phyloP scores from a whole-genome alignment of 495 filamentous ascomycete species.

The Hypoxylon fuscum region DNA sequence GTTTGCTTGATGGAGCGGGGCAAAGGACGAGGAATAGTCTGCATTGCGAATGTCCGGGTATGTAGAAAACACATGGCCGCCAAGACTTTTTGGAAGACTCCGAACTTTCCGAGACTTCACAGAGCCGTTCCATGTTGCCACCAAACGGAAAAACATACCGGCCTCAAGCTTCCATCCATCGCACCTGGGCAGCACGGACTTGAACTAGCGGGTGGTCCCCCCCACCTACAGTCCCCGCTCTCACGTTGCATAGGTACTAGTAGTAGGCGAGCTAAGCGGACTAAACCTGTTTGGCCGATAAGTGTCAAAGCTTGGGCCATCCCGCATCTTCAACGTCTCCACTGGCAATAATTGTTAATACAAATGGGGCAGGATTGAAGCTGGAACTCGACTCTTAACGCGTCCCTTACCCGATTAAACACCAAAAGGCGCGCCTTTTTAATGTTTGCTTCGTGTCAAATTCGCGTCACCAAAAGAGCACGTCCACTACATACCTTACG shows the following conservation, averaged over 20 bases:
- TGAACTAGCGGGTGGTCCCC: too few species aligned
- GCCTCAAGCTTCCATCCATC: slow-evolving; percentile 1
- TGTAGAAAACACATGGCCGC: slow-evolving; percentile 8
- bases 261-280: too few species aligned
- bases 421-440: slow-evolving; percentile 3
- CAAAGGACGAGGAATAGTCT: slow-evolving; percentile 22
- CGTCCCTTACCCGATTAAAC: slow-evolving; percentile 3
- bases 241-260: too few species aligned
- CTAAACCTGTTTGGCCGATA: not conserved
- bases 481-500: not conserved
- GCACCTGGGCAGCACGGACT: too few species aligned
- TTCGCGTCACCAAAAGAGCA: slow-evolving; percentile 1
- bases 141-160: slow-evolving; percentile 18
- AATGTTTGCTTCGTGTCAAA: slow-evolving; percentile 6
- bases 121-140: not conserved
- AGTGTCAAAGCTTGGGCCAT: slow-evolving; percentile 17
- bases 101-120: slow-evolving; percentile 35
- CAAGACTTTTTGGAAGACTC: slow-evolving; percentile 24
- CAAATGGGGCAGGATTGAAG: not conserved
- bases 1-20: slow-evolving; percentile 34
- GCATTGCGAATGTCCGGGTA: slow-evolving; percentile 14
- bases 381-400: slow-evolving; percentile 4
- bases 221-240: too few species aligned
- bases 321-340: slow-evolving; percentile 8
- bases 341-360: not conserved